These are phyloP conservation scores for Fraxinus floribunda DNA, from an alignment of 305 asterid species.

Conservation along the genomic window DNA sequence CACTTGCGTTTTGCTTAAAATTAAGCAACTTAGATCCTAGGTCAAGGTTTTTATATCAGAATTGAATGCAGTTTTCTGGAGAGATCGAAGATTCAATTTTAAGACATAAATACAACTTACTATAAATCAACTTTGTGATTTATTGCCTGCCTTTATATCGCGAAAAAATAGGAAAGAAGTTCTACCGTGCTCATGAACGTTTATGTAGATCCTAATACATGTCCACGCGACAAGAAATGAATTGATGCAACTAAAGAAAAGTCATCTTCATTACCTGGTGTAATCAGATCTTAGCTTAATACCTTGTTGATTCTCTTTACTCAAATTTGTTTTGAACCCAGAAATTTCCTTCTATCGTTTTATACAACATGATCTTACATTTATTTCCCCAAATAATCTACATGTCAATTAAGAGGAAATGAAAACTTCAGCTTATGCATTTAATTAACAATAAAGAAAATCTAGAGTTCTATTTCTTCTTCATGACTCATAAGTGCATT, in stretches of 20 bases:
- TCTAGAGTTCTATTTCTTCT: background rate
- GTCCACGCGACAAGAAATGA: background rate
- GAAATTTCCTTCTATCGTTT: background rate
- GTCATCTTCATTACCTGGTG: background rate
- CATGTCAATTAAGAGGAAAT: background rate
- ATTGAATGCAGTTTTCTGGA: background rate
- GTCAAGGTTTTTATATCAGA: background rate
- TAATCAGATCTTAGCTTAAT: slow-evolving; percentile 1
- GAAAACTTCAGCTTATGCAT: background rate
- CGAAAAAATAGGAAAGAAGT: background rate
- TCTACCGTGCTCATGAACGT: background rate
- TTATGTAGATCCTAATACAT: background rate
- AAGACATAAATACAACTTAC: background rate
- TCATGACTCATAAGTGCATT: background rate
- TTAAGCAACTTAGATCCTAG: background rate
- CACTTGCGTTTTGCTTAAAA: background rate
- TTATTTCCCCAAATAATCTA: background rate
- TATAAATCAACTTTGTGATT: background rate
- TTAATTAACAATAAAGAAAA: background rate
- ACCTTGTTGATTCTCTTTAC: background rate
- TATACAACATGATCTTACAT: background rate
- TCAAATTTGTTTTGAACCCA: background rate
- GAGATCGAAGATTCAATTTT: background rate
- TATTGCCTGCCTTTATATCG: background rate
- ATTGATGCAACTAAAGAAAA: background rate